Conservation (phyloP, 2,329 filamentous ascomycete genomes). For the Phaeosphaeria sp. region DNA sequence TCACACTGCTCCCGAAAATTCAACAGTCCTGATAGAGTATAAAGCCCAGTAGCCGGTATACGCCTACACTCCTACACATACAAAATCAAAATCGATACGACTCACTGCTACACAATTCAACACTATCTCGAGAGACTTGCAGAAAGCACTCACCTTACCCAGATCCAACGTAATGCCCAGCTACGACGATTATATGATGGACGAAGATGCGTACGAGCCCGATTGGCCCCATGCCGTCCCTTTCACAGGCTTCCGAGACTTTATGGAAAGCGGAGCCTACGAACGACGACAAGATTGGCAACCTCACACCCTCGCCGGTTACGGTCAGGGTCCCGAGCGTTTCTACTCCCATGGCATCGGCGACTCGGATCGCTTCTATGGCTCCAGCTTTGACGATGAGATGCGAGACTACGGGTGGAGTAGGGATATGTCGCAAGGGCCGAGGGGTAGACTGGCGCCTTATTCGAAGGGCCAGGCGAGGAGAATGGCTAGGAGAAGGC, state of each 20-base stretch:
- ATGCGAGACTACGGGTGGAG: neutral
- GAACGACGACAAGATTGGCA: neutral
- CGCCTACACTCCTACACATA: neutral
- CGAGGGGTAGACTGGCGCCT: neutral
- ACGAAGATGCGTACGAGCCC: neutral
- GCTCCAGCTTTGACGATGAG: neutral
- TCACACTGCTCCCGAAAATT: neutral
- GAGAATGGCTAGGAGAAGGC: neutral
- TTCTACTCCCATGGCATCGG: slow-evolving; percentile 1
- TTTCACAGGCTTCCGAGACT: neutral
- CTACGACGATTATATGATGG: neutral
- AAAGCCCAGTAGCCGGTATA: neutral
- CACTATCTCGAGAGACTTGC: neutral
- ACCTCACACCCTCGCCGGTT: neutral
- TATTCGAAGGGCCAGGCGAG: neutral
- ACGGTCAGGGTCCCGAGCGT: neutral
- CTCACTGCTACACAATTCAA: neutral
- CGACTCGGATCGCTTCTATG: neutral
- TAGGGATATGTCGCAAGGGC: neutral
- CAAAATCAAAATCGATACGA: neutral
- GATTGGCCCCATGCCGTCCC: neutral
- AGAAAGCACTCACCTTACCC: neutral
- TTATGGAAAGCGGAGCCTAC: neutral
- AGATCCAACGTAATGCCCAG: neutral
- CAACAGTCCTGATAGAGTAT: neutral